Conservation (phyloP, 1,284 basidiomycete genomes). For the Apiotrichum domesticum region DNA sequence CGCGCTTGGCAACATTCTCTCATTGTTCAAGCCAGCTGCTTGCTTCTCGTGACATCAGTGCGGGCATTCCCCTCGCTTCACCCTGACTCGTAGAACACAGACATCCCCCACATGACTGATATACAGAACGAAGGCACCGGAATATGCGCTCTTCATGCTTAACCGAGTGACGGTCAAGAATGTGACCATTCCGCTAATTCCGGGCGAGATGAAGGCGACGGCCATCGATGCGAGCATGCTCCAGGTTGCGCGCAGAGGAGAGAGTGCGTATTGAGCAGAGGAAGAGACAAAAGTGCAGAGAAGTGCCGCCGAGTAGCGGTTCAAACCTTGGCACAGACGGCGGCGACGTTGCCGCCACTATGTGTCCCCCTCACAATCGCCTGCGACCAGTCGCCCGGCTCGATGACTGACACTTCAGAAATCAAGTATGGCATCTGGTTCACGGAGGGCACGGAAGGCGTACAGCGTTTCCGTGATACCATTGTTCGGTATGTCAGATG, state of each 20-base stretch:
- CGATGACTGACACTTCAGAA: constrained; percentile 7
- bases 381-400: no score
- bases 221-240: constrained; percentile 32
- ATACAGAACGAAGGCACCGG: constrained; percentile 31
- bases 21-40: background rate
- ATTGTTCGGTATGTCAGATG: constrained; percentile 25
- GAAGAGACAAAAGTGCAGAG: no score
- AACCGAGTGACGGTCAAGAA: constrained; percentile 40
- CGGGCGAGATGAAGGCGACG: constrained; percentile 40
- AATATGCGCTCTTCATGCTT: constrained; percentile 40
- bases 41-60: background rate
- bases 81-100: background rate
- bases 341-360: no score
- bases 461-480: constrained; percentile 25
- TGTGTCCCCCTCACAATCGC: no score
- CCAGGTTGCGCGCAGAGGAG: constrained; percentile 37
- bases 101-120: background rate
- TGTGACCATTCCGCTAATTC: constrained; percentile 32
- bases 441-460: constrained; percentile 25
- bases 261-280: constrained; percentile 29
- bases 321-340: no score
- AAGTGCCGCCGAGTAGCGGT: no score
- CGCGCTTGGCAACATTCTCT: background rate
- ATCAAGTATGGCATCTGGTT: constrained; percentile 35
- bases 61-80: background rate